Conservation (phyloP, 2,329 filamentous ascomycete species). For the Apiospora koreana region DNA sequence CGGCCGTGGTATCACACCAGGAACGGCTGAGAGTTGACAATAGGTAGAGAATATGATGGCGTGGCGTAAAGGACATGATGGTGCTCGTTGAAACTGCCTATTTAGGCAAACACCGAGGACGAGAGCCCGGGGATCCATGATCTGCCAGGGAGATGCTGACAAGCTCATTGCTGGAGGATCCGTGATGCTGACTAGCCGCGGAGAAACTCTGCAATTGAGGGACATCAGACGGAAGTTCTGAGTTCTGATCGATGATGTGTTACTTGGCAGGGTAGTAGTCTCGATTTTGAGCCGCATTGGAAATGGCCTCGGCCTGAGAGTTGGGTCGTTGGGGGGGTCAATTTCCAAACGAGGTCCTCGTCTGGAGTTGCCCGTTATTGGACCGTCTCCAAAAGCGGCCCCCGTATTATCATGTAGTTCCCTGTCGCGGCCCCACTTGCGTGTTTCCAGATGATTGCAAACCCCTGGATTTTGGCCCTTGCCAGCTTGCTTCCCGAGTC, state of each 20-base stretch:
- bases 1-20: no score
- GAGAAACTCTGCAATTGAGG: neutral
- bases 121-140: neutral
- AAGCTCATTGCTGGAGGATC: neutral
- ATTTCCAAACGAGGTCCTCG: neutral
- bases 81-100: neutral
- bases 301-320: neutral
- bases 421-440: neutral
- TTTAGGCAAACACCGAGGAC: neutral
- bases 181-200: neutral
- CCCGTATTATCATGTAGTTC: no score
- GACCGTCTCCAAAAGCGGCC: neutral
- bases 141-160: neutral
- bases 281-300: neutral
- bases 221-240: neutral
- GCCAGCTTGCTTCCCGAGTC: neutral
- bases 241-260: neutral
- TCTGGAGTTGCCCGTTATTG: neutral
- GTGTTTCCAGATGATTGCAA: slow-evolving; percentile 2
- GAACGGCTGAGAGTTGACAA: no score
- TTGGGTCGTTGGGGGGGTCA: neutral
- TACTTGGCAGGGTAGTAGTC: neutral
- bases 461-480: neutral
- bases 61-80: neutral
- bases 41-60: no score